Base-by-base conservation (phyloP, 2,329 filamentous ascomycete species). In the Monosporascus sp. region DNA sequence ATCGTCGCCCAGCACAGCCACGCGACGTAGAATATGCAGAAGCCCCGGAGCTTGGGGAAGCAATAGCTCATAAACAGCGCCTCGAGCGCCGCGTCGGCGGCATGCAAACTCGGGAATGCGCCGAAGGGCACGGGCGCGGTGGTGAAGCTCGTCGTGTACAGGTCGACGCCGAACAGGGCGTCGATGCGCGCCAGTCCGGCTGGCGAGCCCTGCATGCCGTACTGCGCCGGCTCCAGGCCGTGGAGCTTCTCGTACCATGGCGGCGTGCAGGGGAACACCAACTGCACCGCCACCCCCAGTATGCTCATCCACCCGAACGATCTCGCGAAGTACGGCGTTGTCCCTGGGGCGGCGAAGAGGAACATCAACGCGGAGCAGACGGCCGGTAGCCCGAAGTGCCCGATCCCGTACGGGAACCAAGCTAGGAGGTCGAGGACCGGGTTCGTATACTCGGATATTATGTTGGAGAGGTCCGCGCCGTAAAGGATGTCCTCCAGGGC, bases 1-100 rank as follows among this genome's bases (percentile, higher is more conserved):
- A 97, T 96, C 62, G 93, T 97, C 14, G 92, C 89, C 91, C 93
- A 97, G 89, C 91, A 97, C 65, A 97, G 86, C 93, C 93, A 97
- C 68, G 88, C 81, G 45, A 88, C 88, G 72, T 97, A 97, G 59
- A 82, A 78, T 58, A 92, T 81, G 72, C 95, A 96, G 51, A 94
- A 73, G 14, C 87, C 84, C 60, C 88, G 85, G 60, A 95, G 81
- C 56, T 84, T 85, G 5, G 93, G 93, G 78, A 97, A 97, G 69
- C 89, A 86, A 72, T 95, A 87, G 71, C 87, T 89, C 86, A 97
- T 89, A 78, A 97, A 96, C 17, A 97, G 80, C 22, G 90, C 91
- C 70, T 96, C 90, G 52, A 96, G 79, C 5, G 91, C 92, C 8
- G 92, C 91, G 69, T 90, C 91, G 26, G 87, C 93, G 31, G 92